Evolutionary conservation across 2,329 filamentous ascomycete genomes (phyloP).

Genomic region (Microdochium paspali): DNA sequence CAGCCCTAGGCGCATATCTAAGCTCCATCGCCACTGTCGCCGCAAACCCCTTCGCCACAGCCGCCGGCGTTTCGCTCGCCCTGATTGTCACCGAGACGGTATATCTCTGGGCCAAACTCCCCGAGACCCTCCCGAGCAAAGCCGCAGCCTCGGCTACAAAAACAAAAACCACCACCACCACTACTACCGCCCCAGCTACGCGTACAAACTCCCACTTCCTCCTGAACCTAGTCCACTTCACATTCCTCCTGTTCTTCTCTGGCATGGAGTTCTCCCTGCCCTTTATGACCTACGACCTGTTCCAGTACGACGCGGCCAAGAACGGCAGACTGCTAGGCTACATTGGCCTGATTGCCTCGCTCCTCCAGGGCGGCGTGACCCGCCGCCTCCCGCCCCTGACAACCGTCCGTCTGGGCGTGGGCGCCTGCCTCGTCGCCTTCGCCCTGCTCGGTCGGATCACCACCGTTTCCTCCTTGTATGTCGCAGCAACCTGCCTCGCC

Average conservation of each 20-base stretch:
- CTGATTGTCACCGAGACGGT: conserved; percentile 80
- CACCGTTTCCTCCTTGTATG: conserved; percentile 63
- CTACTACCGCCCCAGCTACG: conserved; percentile 18
- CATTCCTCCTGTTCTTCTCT: conserved; percentile 93
- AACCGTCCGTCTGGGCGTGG: conserved; percentile 70
- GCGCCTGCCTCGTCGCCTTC: conserved; percentile 72
- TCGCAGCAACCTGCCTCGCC: conserved; percentile 74
- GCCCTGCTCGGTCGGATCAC: conserved; percentile 63
- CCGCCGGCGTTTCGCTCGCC: conserved; percentile 77
- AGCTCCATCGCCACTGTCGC: conserved; percentile 68
- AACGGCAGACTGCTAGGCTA: conserved; percentile 84
- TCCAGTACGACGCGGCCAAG: conserved; percentile 67
- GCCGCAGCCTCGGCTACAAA: conserved; percentile 19
- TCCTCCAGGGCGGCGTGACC: conserved; percentile 91
- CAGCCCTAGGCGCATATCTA: conserved; percentile 80
- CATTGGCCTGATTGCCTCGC: conserved; percentile 80
- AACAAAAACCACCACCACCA: conserved; percentile 12
- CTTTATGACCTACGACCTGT: conserved; percentile 95
- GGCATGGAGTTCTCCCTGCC: conserved; percentile 97
- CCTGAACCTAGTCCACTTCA: conserved; percentile 78
- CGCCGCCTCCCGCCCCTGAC: conserved; percentile 72
- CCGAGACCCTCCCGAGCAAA: conserved; percentile 70
- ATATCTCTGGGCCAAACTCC: conserved; percentile 76
- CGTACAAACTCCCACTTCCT: conserved; percentile 76
- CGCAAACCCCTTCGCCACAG: conserved; percentile 88